Conservation (phyloP, 176 grass and related monocot species). For the Oryza punctata region DNA sequence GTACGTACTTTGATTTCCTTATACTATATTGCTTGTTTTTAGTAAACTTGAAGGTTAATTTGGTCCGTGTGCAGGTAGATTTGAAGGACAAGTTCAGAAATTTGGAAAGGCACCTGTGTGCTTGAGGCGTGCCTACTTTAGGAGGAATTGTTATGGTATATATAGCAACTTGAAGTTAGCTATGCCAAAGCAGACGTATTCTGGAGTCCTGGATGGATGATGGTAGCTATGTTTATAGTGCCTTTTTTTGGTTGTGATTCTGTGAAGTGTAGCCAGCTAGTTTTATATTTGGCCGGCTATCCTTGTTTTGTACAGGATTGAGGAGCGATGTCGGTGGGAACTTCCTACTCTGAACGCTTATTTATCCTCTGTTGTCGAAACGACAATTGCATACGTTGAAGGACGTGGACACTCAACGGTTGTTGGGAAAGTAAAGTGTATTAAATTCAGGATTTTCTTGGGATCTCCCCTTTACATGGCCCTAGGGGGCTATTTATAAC, state of each 20-base stretch:
- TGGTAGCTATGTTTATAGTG: neutral
- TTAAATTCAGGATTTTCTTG: no score
- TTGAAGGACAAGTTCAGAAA: slow-evolving; percentile 60
- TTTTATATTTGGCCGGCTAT: neutral
- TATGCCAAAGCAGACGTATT: neutral
- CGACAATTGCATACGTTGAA: no score
- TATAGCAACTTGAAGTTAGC: neutral
- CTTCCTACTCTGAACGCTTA: no score
- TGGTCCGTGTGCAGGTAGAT: slow-evolving; percentile 38
- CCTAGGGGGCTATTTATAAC: no score
- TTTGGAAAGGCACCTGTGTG: slow-evolving; percentile 17
- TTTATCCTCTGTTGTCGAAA: neutral
- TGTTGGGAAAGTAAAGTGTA: no score
- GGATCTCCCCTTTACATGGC: no score
- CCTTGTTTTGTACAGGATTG: no score
- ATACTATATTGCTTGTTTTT: neutral
- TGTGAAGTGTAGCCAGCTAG: neutral
- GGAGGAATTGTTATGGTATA: neutral
- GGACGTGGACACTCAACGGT: no score
- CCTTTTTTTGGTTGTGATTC: no score
- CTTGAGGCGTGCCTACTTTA: neutral
- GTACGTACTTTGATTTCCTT: slow-evolving; percentile 1
- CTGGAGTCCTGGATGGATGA: no score
- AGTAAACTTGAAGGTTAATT: neutral
- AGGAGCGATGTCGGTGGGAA: no score